Evolutionary conservation across 2,329 filamentous ascomycete species (phyloP).

Genomic region (Elsinoe fawcettii): DNA sequence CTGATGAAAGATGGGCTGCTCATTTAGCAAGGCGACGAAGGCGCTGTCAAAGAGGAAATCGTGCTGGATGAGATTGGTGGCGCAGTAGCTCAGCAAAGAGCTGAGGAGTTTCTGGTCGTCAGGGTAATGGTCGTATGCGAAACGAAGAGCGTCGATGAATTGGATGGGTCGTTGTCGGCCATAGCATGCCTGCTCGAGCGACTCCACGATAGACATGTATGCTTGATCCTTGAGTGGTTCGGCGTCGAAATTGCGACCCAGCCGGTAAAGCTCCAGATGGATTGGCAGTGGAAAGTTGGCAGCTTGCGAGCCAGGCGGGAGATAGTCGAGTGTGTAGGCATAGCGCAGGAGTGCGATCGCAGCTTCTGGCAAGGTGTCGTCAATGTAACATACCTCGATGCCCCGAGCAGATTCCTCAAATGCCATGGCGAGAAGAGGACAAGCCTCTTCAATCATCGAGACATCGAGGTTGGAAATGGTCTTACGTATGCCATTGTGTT

Average conservation of each 20-base stretch:
- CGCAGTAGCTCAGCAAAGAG: constrained; percentile 9
- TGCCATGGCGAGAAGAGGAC: background rate
- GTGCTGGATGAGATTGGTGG: background rate
- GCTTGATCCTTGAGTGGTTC: background rate
- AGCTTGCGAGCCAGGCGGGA: background rate
- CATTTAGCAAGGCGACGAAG: background rate
- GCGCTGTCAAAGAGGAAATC: background rate
- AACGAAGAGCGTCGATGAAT: background rate
- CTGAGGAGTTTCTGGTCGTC: background rate
- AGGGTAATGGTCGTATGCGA: background rate
- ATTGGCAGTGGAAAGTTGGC: background rate
- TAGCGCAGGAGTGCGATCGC: background rate
- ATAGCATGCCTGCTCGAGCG: background rate
- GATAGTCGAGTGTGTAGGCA: background rate
- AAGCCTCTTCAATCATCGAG: background rate
- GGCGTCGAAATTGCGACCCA: background rate
- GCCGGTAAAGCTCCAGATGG: background rate
- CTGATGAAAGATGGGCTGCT: constrained; percentile 3
- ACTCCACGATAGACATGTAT: background rate
- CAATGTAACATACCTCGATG: background rate
- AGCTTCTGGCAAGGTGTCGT: background rate
- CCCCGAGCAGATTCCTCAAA: background rate
- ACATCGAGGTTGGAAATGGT: background rate
- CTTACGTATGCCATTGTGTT: background rate
- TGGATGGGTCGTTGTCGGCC: background rate